Conservation (phyloP, 306 rosid species). For the Begonia fuchsioides region DNA sequence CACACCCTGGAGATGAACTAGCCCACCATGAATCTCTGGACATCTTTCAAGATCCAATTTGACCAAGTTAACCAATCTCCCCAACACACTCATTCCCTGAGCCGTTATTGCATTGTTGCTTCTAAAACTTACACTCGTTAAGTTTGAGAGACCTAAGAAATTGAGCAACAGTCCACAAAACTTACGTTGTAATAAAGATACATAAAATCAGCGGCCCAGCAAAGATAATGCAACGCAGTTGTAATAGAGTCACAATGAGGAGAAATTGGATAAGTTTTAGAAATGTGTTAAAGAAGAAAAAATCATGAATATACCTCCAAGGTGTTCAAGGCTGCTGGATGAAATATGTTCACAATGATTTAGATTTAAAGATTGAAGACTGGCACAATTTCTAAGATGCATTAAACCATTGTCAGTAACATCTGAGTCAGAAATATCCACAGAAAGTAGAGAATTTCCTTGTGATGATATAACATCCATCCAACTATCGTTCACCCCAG, state of each 20-base stretch:
- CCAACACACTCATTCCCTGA: slow-evolving; percentile 60
- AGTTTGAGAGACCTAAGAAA: slow-evolving; percentile 61
- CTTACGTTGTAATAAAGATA: slow-evolving; percentile 1
- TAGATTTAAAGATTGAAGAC: slow-evolving; percentile 50
- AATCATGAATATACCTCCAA: slow-evolving; percentile 38
- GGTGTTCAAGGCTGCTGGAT: slow-evolving; percentile 46
- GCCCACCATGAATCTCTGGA: slow-evolving; percentile 83
- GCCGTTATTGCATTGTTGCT: slow-evolving; percentile 72
- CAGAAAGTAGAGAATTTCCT: slow-evolving; percentile 68
- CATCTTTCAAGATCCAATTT: slow-evolving; percentile 93
- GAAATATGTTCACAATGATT: slow-evolving; percentile 79
- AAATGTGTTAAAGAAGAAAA: not conserved
- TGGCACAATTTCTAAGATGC: slow-evolving; percentile 56
- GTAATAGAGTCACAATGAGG: not conserved
- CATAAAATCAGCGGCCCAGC: too few species aligned
- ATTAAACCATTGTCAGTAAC: slow-evolving; percentile 67
- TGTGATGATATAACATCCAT: slow-evolving; percentile 82
- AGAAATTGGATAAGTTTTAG: not conserved
- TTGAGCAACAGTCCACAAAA: slow-evolving; percentile 10
- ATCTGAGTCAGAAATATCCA: slow-evolving; percentile 76
- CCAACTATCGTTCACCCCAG: slow-evolving; percentile 71
- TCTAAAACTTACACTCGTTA: slow-evolving; percentile 76
- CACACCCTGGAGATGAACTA: slow-evolving; percentile 64
- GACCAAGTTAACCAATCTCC: slow-evolving; percentile 52
- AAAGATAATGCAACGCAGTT: too few species aligned